Percentiles rank a stretch among this genome's conserved stretches.
Evolutionary conservation across 306 rosid species (phyloP).

Genomic region (Vigna nakashimae): DNA sequence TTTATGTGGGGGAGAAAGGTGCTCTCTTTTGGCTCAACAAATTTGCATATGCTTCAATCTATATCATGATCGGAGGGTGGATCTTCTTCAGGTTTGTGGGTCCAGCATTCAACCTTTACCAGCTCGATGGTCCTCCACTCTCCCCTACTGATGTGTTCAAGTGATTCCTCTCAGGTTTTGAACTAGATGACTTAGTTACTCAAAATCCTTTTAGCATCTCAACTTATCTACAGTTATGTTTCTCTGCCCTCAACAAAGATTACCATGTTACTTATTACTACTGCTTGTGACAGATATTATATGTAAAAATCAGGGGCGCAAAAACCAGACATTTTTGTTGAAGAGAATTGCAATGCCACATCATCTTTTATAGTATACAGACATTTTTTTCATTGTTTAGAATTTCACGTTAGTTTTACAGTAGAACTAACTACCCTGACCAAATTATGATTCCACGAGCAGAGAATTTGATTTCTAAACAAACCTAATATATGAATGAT

Average conservation of each 20-base stretch:
- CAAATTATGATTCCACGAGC: neutral
- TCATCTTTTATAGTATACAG: neutral
- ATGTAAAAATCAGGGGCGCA: neutral
- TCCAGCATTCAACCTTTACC: constrained; percentile 87
- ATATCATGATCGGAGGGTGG: constrained; percentile 89
- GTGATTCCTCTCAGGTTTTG: constrained; percentile 53
- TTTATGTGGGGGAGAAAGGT: constrained; percentile 90
- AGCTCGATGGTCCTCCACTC: constrained; percentile 78
- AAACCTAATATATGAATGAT: neutral
- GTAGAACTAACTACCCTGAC: neutral
- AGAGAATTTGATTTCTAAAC: neutral
- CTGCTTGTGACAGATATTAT: neutral
- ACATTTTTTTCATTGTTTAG: neutral
- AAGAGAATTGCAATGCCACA: constrained; percentile 10
- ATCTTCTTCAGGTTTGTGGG: constrained; percentile 87
- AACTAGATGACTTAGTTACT: neutral
- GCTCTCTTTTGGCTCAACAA: constrained; percentile 86
- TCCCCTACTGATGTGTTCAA: constrained; percentile 71
- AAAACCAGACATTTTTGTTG: neutral
- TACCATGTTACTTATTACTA: neutral
- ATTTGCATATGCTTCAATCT: constrained; percentile 93
- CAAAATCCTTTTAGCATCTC: neutral
- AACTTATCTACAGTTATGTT: neutral
- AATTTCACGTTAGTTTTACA: neutral
- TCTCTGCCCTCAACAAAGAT: constrained; percentile 1